Base-by-base conservation (phyloP, 495 filamentous ascomycete species). In the Trichoderma virens region DNA sequence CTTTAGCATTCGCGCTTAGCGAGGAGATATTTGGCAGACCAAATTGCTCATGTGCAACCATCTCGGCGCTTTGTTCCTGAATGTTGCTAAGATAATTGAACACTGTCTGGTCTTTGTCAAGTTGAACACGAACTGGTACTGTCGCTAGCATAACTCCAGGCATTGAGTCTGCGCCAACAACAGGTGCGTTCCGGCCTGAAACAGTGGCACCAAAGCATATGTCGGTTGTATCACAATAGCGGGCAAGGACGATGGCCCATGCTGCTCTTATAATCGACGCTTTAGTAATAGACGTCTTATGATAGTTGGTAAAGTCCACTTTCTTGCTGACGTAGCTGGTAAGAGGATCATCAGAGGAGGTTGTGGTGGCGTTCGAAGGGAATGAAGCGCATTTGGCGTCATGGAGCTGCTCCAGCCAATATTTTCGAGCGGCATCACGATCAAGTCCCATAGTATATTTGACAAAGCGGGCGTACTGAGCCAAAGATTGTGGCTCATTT, bases 91-190 rank as follows among this genome's bases (percentile, higher is more conserved):
- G 59, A n/a, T 69, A 70, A 3, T 63, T 59, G 9, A 38, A 30
- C 7, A 72, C 25, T 14, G 59, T 16, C 32, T 54, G 59, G 8
- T 66, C 63, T 14, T 32, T 43, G 27, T 60, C 38, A 7, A 73
- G 28, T 1, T 41, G 61, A 6, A 75, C 70, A 0, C 84, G 76
- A 11, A 82, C 71, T 5, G 86, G 86, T 0, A 87, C 71, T 0
- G 86, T 87, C n/a, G 85, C 79, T 45, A 88, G 79, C 1, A 84
- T 74, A 0, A 86, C 77, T 0, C 82, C 84, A 5, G 75, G 68
- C 51, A 84, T 79, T 20, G 75, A 70, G n/a, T 73, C 73, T n/a
- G 85, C 69, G 20, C 78, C 82, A 6, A 68, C 62, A 0, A 85
- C 66, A 8, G 76, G 69, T 6, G 76, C 75, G 27, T 78, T 72